Percentiles rank a stretch among this genome's conserved stretches.
Conservation (phyloP, 805 yeast species). For the Starmera dryadoides region DNA sequence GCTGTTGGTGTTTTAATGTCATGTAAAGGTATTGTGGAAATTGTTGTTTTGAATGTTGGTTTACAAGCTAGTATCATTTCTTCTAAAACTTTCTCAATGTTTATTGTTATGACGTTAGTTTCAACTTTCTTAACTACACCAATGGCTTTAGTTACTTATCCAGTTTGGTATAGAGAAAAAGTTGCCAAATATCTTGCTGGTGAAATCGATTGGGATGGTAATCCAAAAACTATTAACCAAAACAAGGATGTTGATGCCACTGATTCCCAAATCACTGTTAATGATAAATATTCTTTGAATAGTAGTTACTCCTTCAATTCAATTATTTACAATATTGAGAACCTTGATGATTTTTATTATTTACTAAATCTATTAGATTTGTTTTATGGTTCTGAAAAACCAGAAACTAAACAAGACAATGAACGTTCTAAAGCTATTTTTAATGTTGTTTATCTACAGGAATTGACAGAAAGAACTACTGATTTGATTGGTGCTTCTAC, state of each 20-base stretch:
- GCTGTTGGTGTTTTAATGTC: conserved; percentile 81
- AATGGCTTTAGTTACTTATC: conserved; percentile 53
- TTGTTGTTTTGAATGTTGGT: conserved; percentile 72
- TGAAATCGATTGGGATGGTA: conserved; percentile 24
- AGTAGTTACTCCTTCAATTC: conserved; percentile 9
- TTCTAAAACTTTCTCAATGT: conserved; percentile 66
- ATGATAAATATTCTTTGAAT: conserved; percentile 4
- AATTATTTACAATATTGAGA: conserved; percentile 18
- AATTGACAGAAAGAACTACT: conserved; percentile 60
- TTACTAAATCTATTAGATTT: conserved; percentile 16
- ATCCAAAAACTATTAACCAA: conserved; percentile 10
- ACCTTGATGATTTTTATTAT: conserved; percentile 14
- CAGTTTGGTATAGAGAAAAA: conserved; percentile 50
- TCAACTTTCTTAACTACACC: conserved; percentile 81
- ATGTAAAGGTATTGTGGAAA: conserved; percentile 83
- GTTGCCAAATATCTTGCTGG: conserved; percentile 25
- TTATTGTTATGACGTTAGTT: conserved; percentile 74
- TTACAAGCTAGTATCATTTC: conserved; percentile 62
- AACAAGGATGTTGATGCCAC: conserved; percentile 3
- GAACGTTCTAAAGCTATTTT: conserved; percentile 21
- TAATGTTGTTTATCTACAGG: conserved; percentile 49
- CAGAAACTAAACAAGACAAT: not conserved
- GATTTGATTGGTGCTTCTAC: conserved; percentile 63
- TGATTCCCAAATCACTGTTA: conserved; percentile 2
- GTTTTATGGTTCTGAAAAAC: conserved; percentile 18